Conservation (phyloP, 176 grass and related monocot genomes). For the Cymbopogon citratus region DNA sequence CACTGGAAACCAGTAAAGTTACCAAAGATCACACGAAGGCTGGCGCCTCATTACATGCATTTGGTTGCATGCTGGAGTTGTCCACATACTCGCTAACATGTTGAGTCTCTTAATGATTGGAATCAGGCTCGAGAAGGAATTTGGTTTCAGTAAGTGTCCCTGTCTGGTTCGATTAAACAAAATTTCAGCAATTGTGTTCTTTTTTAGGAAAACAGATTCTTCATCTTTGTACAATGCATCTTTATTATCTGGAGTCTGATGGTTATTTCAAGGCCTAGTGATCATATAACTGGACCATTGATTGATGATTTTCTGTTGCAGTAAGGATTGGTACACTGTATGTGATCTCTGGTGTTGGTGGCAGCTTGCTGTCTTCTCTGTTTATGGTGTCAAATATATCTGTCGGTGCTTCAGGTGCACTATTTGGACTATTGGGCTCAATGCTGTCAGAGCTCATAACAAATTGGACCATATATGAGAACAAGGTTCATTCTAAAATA, state of each 20-base stretch:
- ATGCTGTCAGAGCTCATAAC: conserved; percentile 98
- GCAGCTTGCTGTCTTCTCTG: conserved; percentile 84
- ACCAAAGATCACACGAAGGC: conserved; percentile 63
- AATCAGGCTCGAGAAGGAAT: conserved; percentile 88
- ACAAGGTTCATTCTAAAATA: conserved; percentile 53
- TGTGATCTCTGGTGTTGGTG: conserved; percentile 78
- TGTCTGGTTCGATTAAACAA: neutral
- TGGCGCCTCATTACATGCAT: conserved; percentile 92
- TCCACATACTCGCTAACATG: conserved; percentile 94
- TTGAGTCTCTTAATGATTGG: conserved; percentile 81
- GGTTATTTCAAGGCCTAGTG: conserved; percentile 2
- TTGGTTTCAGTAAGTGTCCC: conserved; percentile 69
- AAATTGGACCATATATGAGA: conserved; percentile 97
- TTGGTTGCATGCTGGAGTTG: conserved; percentile 90
- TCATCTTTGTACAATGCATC: neutral
- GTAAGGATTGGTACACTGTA: conserved; percentile 88
- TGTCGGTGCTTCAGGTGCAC: conserved; percentile 93
- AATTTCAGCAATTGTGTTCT: neutral
- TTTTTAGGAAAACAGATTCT: neutral
- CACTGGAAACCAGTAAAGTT: conserved; percentile 59
- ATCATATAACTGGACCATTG: conserved; percentile 1
- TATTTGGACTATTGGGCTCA: conserved; percentile 90
- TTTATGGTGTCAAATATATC: conserved; percentile 85
- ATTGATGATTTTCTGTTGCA: conserved; percentile 31
- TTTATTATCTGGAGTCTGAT: neutral